Percentiles rank a stretch among this genome's conserved stretches.
These are phyloP conservation scores for Emmonsiellopsis sp. DNA, from an alignment of 2,329 filamentous ascomycete genomes.

Conservation along the genomic window DNA sequence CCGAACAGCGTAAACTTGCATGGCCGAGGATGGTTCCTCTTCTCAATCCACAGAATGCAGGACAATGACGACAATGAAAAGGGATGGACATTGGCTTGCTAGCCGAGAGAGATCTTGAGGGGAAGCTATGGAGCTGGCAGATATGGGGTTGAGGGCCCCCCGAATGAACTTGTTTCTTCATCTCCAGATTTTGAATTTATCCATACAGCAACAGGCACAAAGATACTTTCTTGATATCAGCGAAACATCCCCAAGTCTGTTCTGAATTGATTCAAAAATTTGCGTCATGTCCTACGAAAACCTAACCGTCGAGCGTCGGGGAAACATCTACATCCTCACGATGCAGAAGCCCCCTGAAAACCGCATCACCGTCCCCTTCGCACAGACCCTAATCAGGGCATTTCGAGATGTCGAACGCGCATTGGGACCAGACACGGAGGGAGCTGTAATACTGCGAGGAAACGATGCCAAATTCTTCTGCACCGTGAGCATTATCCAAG, in stretches of 20 bases:
- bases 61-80: not conserved
- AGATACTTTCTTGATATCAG: no score
- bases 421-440: conserved; percentile 39
- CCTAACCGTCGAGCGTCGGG: conserved; percentile 9
- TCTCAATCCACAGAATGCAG: no score
- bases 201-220: no score
- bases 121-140: no score
- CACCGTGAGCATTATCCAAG: conserved; percentile 22
- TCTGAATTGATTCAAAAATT: no score
- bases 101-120: no score
- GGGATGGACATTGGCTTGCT: no score
- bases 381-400: conserved; percentile 44
- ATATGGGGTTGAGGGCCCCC: no score
- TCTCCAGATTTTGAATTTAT: no score
- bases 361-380: conserved; percentile 35
- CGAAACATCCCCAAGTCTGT: no score
- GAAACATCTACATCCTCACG: conserved; percentile 44
- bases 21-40: no score
- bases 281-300: not conserved
- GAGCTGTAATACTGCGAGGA: conserved; percentile 45
- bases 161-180: no score
- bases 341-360: conserved; percentile 48
- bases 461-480: conserved; percentile 42
- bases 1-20: not conserved
- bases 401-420: conserved; percentile 38